A percentile compares a stretch with the other conserved stretches of the same genome.
Evolutionary conservation across 306 rosid genomes (phyloP).

Genomic region (Dicorynia guianensis): DNA sequence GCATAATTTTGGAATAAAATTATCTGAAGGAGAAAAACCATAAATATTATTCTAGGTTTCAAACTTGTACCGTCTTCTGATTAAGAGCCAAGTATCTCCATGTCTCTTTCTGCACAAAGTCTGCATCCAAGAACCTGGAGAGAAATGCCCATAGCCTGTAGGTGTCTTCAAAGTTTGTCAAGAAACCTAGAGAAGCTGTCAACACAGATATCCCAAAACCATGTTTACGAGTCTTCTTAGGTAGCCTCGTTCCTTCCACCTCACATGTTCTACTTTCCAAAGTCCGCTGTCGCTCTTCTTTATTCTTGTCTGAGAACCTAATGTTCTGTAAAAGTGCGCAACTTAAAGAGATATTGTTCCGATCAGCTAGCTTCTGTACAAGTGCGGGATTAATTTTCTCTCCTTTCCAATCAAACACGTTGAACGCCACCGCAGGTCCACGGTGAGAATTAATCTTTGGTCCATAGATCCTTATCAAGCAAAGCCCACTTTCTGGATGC

Average conservation of each 20-base stretch:
- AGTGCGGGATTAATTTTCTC: constrained; percentile 71
- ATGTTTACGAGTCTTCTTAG: constrained; percentile 17
- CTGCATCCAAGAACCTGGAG: constrained; percentile 85
- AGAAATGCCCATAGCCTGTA: constrained; percentile 80
- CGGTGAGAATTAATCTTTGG: constrained; percentile 64
- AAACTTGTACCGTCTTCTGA: constrained; percentile 73
- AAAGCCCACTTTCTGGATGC: constrained; percentile 52
- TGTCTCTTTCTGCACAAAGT: constrained; percentile 86
- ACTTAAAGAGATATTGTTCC: constrained; percentile 68
- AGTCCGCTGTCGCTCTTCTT: constrained; percentile 53
- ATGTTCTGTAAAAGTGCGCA: constrained; percentile 51
- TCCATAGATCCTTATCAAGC: constrained; percentile 73
- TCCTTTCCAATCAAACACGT: constrained; percentile 91
- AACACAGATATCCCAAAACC: constrained; percentile 53
- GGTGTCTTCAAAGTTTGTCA: constrained; percentile 80
- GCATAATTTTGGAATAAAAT: neutral
- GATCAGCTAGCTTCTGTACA: constrained; percentile 85
- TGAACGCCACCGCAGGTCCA: constrained; percentile 79
- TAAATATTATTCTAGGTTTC: constrained; percentile 32
- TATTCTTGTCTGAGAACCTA: constrained; percentile 54
- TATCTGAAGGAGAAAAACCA: neutral
- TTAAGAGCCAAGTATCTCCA: constrained; percentile 90
- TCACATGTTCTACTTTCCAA: constrained; percentile 46
- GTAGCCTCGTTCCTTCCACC: constrained; percentile 30
- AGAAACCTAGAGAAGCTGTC: constrained; percentile 58